Conservation (phyloP, 1,139 yeast species). For the Martiniozyma asiatica region DNA sequence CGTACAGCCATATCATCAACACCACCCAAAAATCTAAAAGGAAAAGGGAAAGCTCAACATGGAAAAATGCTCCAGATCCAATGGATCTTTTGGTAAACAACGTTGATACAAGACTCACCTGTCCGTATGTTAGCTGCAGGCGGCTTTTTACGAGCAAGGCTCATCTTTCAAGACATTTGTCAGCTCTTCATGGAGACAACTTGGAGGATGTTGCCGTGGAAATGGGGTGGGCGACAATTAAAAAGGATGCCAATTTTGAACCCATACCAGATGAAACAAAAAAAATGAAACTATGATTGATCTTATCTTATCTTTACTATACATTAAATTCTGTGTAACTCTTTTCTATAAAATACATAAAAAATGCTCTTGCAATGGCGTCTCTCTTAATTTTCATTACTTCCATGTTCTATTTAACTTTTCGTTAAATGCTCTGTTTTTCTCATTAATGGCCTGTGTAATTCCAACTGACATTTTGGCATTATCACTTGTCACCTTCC, state of each 20-base stretch:
- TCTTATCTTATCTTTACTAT: too few relatives aligned
- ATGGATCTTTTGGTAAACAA: slow-evolving; percentile 30
- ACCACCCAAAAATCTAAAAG: not conserved
- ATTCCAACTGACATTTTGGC: slow-evolving; percentile 18
- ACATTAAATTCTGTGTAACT: too few relatives aligned
- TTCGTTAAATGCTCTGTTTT: slow-evolving; percentile 67
- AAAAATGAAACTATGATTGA: too few relatives aligned
- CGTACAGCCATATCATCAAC: not conserved
- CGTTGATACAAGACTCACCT: slow-evolving; percentile 26
- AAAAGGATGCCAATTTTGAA: too few relatives aligned
- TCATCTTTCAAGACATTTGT: slow-evolving; percentile 41
- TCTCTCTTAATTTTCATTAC: not conserved
- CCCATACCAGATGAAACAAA: too few relatives aligned
- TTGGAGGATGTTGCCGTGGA: too few relatives aligned
- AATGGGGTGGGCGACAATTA: too few relatives aligned
- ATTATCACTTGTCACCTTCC: slow-evolving; percentile 2
- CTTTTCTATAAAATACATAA: too few relatives aligned
- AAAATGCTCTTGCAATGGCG: not conserved
- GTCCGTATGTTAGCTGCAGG: slow-evolving; percentile 36
- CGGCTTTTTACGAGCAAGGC: slow-evolving; percentile 35
- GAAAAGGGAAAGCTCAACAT: slow-evolving; percentile 1
- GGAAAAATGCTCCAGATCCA: slow-evolving; percentile 6
- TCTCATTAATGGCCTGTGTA: slow-evolving; percentile 50
- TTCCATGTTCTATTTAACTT: slow-evolving; percentile 38
- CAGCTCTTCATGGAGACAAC: slow-evolving; percentile 6